Base-by-base conservation (phyloP, 192 early-diverging fungal genomes). In the Coemansia sp. region DNA sequence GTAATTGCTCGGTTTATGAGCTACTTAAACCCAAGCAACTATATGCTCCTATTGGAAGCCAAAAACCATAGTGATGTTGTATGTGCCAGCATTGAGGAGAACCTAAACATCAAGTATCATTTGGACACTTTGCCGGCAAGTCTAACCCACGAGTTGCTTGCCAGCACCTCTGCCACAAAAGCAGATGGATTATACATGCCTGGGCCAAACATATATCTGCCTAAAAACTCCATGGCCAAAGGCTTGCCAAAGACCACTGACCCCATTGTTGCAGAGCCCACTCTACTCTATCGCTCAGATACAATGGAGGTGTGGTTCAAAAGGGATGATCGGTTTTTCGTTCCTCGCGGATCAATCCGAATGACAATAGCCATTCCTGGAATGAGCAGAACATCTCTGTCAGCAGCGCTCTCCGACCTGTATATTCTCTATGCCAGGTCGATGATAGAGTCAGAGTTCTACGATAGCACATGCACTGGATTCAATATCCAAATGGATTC, bases 281-380 rank as follows among this genome's bases (percentile, higher is more conserved):
- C 35, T 24, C 55, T 69, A 20, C 47, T 75, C 16, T 48, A 35
- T 24, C 47, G 28, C 35, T 65, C 24, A 0, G 61, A 75, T 25
- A 45, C 6, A 8, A 24, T 54, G 29, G 85, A 93, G 7, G 57
- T 94, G 58, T 98, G 96, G 96, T 86, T 92, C 64, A 95, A 95
- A 70, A 88, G 90, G 59, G 95, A 96, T 69, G 89, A 93, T 61
- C 90, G 81, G 1, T 98, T 93, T 61, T 88, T 85, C 82, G 83
- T 90, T 7, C 96, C 96, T 19, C 89, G 89, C 59, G 91, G 89
- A 78, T 90, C 32, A 83, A 81, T 64, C 82, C 94, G 30, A 63
- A 75, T 48, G n/a, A n/a, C n/a, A n/a, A n/a, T n/a, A n/a, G n/a
- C n/a, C n/a, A n/a, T n/a, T n/a, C n/a, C n/a, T n/a, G n/a, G n/a